Base-by-base conservation (phyloP, 495 filamentous ascomycete species). In the Daldinia loculata region DNA sequence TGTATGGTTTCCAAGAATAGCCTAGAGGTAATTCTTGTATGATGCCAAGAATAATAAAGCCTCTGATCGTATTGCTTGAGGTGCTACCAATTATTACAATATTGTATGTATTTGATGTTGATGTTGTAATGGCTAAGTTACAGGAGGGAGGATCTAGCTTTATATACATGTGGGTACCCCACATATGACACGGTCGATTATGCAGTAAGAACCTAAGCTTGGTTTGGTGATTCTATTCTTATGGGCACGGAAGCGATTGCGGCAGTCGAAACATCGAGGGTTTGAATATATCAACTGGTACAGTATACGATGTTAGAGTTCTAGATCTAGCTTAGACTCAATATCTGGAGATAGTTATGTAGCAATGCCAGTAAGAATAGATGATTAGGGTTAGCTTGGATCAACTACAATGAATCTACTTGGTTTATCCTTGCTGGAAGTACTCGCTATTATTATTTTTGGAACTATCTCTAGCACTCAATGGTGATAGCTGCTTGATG, bases 131-230 rank as follows among this genome's bases (percentile, higher is more conserved):
- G n/a, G n/a, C n/a, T n/a, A n/a, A n/a, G n/a, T n/a, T n/a, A n/a
- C n/a, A n/a, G n/a, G n/a, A n/a, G n/a, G n/a, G n/a, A n/a, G n/a
- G n/a, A n/a, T n/a, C n/a, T n/a, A n/a, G n/a, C n/a, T n/a, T n/a
- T n/a, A n/a, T n/a, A n/a, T n/a, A n/a, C n/a, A n/a, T n/a, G n/a
- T n/a, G n/a, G n/a, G n/a, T n/a, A n/a, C n/a, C n/a, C n/a, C n/a
- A n/a, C n/a, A n/a, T n/a, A n/a, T n/a, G n/a, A n/a, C n/a, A n/a
- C n/a, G n/a, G 43, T 48, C 24, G 19, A 48, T 48, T 12, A 48
- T 48, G 43, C 43, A 22, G 43, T 48, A 48, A 48, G 19, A 24
- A 12, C 43, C 43, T 48, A 48, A 48, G 43, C 43, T 48, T 48
- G 8, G 19, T 56, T 32, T 22, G 27, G 27, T 32, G 24, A 56